Conservation (phyloP, 352 stramenopile genomes). For the Globisporangium emineosum region DNA sequence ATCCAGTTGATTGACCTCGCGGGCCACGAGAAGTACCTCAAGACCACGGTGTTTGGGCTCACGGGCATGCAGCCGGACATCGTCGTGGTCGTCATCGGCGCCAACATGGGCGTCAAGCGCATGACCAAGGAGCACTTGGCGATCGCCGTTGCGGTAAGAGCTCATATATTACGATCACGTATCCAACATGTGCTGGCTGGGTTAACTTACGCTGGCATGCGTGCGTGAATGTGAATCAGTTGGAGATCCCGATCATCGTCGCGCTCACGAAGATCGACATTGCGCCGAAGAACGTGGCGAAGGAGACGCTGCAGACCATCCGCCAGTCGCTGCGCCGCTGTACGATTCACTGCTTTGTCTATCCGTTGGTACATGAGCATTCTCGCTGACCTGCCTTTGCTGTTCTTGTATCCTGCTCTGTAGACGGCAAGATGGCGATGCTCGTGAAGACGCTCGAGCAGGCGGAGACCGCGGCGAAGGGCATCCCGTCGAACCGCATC, state of each 20-base stretch:
- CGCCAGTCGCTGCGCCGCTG: constrained; percentile 84
- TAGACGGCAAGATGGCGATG: constrained; percentile 92
- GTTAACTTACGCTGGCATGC: not conserved
- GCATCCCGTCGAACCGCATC: constrained; percentile 89
- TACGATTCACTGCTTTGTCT: constrained; percentile 17
- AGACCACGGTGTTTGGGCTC: constrained; percentile 99
- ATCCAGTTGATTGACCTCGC: constrained; percentile 88
- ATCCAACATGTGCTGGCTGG: not conserved
- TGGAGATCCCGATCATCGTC: constrained; percentile 93
- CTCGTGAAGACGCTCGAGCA: constrained; percentile 89
- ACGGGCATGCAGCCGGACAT: constrained; percentile 96
- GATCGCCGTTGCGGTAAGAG: constrained; percentile 83
- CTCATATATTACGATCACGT: not conserved
- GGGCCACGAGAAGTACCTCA: constrained; percentile 98
- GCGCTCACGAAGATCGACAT: constrained; percentile 95
- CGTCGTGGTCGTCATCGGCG: constrained; percentile 91
- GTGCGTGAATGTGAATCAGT: constrained; percentile 24
- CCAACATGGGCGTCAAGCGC: constrained; percentile 93
- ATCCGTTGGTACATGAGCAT: not conserved
- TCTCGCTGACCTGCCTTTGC: not conserved
- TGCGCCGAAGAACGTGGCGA: constrained; percentile 89
- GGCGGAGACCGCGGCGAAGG: constrained; percentile 83
- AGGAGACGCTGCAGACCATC: constrained; percentile 89
- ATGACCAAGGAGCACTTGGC: constrained; percentile 94
- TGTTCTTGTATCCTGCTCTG: not conserved